Base-by-base conservation (phyloP, 1,139 yeast species). In the Wickerhamomyces sp. region DNA sequence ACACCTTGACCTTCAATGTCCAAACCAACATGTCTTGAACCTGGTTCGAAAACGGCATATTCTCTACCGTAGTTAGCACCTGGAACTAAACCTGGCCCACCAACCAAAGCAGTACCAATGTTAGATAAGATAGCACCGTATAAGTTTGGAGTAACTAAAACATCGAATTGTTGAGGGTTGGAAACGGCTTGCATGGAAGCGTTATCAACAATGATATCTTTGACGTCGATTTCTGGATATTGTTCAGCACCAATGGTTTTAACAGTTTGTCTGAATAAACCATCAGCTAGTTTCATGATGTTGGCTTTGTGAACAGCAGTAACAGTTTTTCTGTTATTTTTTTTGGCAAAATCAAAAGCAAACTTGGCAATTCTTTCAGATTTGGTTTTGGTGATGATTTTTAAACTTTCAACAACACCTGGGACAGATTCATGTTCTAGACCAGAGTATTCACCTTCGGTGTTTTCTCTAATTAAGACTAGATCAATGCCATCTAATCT, bases 181-280 rank as follows among this genome's bases (percentile, higher is more conserved):
- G 98, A 91, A 55, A 93, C 99, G 49, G 97, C 97, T 77, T 93
- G 98, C 98, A 93, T 93, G 55, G 97, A 88, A 52, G 99, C 97
- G 66, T 93, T 93, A 75, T 93, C 99, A 61, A 93, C 98, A 74
- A 93, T 93, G 81, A 93, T 87, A 71, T 91, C 96, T 68, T 81
- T 83, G 60, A 84, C 90, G 57, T 78, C 78, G 57, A 93, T 79
- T 54, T 84, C 86, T 54, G 95, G 93, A 76, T 91, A 90, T 68
- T 85, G 91, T 62, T 79, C 81, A 34, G 68, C 72, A 66, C 95
- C 98, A 57, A 93, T 82, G 62, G 85, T 88, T 70, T 89, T 84
- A 62, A 91, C 89, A 57, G 96, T 91, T 69, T 86, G 81, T 76
- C 96, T 88, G 81, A 93, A 93, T 63, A 93, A 80, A 70, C 99